These are phyloP conservation scores for Corynascus novoguineensis DNA, from an alignment of 495 filamentous ascomycete species.

Conservation along the genomic window DNA sequence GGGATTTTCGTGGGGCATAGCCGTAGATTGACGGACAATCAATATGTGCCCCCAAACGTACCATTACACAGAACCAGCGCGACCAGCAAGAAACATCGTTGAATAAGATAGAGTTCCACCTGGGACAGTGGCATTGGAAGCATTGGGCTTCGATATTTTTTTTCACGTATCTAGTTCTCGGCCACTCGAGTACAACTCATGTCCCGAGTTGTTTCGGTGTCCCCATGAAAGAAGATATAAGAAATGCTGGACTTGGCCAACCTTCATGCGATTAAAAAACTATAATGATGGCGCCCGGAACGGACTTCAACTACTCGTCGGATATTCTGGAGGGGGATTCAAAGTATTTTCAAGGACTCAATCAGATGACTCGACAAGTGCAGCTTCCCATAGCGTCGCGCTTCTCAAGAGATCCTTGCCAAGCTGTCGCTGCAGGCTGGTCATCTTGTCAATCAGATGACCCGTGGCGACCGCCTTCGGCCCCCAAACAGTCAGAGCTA, in stretches of 20 bases:
- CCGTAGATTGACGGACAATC: not conserved
- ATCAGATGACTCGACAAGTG: constrained; percentile 4
- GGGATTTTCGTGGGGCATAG: not conserved
- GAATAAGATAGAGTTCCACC: too few species aligned
- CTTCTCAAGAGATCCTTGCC: constrained; percentile 26
- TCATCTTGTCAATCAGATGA: constrained; percentile 32
- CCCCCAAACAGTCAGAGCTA: constrained; percentile 27
- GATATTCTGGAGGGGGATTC: not conserved
- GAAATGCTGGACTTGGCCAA: too few species aligned
- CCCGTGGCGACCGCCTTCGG: constrained; percentile 24
- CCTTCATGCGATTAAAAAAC: too few species aligned
- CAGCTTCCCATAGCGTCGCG: constrained; percentile 24
- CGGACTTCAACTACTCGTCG: not conserved
- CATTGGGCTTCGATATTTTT: too few species aligned
- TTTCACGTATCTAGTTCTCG: too few species aligned
- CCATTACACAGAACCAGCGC: too few species aligned
- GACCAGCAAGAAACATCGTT: too few species aligned
- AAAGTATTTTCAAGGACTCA: not conserved
- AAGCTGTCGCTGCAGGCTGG: constrained; percentile 23
- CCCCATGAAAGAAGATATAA: too few species aligned
- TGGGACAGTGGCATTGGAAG: too few species aligned
- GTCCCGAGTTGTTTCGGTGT: too few species aligned
- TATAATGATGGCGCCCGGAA: not conserved
- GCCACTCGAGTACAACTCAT: too few species aligned
- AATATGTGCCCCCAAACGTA: too few species aligned